phyloP scores from a whole-genome alignment of 768 basidiomycete species.

The Leucocoprinus sp. region DNA sequence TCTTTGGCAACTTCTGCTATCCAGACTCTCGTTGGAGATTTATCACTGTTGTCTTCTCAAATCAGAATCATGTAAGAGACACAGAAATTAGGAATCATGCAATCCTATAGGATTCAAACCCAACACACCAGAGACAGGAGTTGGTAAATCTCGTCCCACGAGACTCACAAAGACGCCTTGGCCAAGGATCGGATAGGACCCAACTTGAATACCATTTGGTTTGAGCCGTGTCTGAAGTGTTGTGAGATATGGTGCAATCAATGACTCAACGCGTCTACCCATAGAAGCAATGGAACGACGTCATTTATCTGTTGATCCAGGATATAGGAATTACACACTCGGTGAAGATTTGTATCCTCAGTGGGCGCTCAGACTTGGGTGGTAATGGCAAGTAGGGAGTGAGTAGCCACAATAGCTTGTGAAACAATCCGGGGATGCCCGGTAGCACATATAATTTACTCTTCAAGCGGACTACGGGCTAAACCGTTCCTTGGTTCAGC shows the following conservation, averaged over 20 bases:
- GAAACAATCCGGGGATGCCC: conserved; percentile 81
- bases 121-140: neutral
- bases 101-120: too few species aligned
- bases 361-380: conserved; percentile 62
- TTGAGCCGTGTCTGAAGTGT: conserved; percentile 66
- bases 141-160: conserved; percentile 41
- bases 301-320: too few species aligned
- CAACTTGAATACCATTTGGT: conserved; percentile 71
- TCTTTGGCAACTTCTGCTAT: conserved; percentile 53
- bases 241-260: conserved; percentile 77
- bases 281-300: neutral
- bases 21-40: conserved; percentile 37
- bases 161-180: conserved; percentile 67
- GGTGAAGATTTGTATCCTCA: conserved; percentile 79
- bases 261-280: conserved; percentile 64
- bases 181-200: conserved; percentile 63
- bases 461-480: conserved; percentile 82
- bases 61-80: neutral
- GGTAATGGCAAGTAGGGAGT: conserved; percentile 74
- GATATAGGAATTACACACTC: conserved; percentile 32
- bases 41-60: conserved; percentile 26
- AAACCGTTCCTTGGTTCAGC: conserved; percentile 7
- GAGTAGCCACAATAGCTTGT: conserved; percentile 68
- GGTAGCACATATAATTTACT: conserved; percentile 90
- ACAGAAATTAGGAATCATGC: neutral